Evolutionary conservation across 805 yeast species (phyloP), one percentile per base, ranked within the genome.

Genomic region (Cyberlindnera mrakii): DNA sequence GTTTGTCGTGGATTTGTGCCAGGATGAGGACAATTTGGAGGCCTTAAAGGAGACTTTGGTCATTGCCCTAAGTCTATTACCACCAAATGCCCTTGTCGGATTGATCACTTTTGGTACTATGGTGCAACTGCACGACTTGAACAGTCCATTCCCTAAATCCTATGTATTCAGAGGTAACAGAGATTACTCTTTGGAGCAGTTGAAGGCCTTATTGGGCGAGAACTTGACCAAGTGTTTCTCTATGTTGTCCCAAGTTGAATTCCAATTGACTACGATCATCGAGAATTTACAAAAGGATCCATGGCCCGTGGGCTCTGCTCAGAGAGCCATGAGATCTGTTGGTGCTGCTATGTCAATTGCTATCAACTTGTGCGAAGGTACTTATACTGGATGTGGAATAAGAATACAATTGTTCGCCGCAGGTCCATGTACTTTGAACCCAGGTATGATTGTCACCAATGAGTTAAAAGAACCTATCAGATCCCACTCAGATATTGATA

Each of bases 401-500:
- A 80, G 97, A 62, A 74, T 93, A 54, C 81, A 88, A 71, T 71
- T 93, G 46, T 93, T 93, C 59, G 80, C 96, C 33, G 95, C 91
- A 42, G 99, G 99, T 49, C 95, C 96, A 39, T 82, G 96, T 62
- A 93, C 99, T 37, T 80, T 85, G 59, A 85, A 84, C 37, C 98
- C 99, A 11, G 99, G 99, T 55, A 70, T 86, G 62, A 88, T 93
- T 52, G 99, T 93, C 25, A 87, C 91, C 36, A 80, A 83, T 19
- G 93, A 89, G 63, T 75, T 93, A 62, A 85, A 86, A 62, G 99
- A 93, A 66, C 96, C 99, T 39, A 85, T 93, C 55, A 80, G 99
- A 71, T 93, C 99, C 8, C 99, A 93, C 67, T 87, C 85, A 58
- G 99, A 93, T 63, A 86, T 93, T 52, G 98, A 93, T 63, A 82